Evolutionary conservation across 495 filamentous ascomycete genomes (phyloP).

Genomic region (Staphylotrichum longicolle): DNA sequence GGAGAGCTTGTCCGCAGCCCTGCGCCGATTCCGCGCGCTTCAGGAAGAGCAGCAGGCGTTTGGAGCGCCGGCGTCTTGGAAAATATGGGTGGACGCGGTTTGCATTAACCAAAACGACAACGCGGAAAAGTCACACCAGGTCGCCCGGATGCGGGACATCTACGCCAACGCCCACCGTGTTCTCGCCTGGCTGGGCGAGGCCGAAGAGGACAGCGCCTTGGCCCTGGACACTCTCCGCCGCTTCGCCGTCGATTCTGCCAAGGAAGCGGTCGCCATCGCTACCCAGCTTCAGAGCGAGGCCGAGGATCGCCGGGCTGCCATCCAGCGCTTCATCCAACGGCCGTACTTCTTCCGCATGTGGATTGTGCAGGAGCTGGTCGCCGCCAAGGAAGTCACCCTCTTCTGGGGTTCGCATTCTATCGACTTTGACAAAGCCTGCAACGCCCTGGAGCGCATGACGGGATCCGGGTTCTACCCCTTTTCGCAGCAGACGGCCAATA

Average conservation of each 20-base stretch:
- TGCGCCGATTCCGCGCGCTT: too few species aligned
- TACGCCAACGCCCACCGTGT: background rate
- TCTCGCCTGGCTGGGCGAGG: background rate
- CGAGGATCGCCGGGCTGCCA: background rate
- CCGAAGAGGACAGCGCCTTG: background rate
- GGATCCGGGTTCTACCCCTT: too few species aligned
- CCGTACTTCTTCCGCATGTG: constrained; percentile 5
- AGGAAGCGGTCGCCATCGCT: background rate
- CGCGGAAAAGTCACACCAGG: background rate
- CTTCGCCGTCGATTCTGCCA: background rate
- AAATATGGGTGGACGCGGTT: too few species aligned
- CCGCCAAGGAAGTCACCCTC: background rate
- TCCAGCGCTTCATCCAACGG: background rate
- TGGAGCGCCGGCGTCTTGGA: too few species aligned
- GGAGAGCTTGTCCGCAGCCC: too few species aligned
- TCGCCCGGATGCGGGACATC: background rate
- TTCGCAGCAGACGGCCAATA: too few species aligned
- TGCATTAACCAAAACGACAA: too few species aligned
- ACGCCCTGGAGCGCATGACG: background rate
- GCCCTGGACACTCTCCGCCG: background rate
- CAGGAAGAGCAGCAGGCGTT: too few species aligned
- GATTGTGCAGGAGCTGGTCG: background rate
- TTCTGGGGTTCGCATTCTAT: background rate
- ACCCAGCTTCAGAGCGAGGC: background rate
- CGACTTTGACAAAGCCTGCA: background rate